Conservation (phyloP, 2,329 filamentous ascomycete genomes). For the Aspergillus ibericus region DNA sequence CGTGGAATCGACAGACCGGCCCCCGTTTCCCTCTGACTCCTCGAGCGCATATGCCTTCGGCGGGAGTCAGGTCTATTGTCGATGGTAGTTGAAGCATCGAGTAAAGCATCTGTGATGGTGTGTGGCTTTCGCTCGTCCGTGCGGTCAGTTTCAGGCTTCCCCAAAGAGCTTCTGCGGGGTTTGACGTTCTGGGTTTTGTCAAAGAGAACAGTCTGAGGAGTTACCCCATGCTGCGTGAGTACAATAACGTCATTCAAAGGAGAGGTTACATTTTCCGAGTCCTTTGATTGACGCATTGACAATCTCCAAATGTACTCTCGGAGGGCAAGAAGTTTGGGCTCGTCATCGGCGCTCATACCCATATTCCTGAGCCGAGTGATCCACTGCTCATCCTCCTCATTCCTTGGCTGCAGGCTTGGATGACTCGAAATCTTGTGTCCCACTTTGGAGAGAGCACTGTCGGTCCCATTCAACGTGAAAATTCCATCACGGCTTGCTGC, state of each 20-base stretch:
- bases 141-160: conserved; percentile 30
- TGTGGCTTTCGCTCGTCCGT: conserved; percentile 54
- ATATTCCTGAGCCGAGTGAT: conserved; percentile 79
- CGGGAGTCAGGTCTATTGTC: conserved; percentile 60
- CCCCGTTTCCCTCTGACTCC: conserved; percentile 39
- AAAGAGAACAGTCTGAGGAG: conserved; percentile 88
- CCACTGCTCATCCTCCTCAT: conserved; percentile 94
- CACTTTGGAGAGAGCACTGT: conserved; percentile 58
- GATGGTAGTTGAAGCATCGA: conserved; percentile 88
- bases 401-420: conserved; percentile 65
- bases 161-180: conserved; percentile 27
- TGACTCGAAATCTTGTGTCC: conserved; percentile 44
- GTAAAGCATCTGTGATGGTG: conserved; percentile 84
- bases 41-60: conserved; percentile 41
- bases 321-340: conserved; percentile 81
- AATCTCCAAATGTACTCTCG: conserved; percentile 90
- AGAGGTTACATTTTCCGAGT: conserved; percentile 41
- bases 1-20: conserved; percentile 16
- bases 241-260: conserved; percentile 69
- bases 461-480: conserved; percentile 64
- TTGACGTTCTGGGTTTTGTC: conserved; percentile 68
- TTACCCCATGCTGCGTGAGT: conserved; percentile 72
- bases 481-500: conserved; percentile 68
- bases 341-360: conserved; percentile 78
- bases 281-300: conserved; percentile 67